These are phyloP conservation scores for Nothomitra cinnamomea DNA, from an alignment of 2,329 filamentous ascomycete species.

Conservation along the genomic window DNA sequence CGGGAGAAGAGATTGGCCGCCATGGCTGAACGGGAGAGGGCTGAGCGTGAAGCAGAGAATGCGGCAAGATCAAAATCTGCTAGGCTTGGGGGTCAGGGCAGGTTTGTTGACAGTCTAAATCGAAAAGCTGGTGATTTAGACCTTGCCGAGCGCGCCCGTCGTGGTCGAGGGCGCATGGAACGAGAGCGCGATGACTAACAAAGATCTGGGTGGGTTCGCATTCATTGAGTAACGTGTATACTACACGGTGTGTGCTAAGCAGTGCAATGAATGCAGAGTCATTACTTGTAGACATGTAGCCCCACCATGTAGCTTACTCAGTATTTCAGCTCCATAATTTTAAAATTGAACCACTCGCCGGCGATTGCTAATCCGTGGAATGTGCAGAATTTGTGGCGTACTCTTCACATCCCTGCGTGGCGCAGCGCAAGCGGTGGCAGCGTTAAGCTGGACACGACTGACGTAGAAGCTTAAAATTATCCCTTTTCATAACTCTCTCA, in stretches of 20 bases:
- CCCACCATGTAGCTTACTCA: too few relatives aligned
- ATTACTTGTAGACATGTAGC: too few relatives aligned
- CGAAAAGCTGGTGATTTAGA: conserved; percentile 32
- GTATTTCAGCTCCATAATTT: too few relatives aligned
- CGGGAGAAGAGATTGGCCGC: conserved; percentile 50
- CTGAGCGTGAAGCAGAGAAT: conserved; percentile 50
- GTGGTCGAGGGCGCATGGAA: conserved; percentile 20
- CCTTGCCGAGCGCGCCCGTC: conserved; percentile 25
- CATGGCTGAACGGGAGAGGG: conserved; percentile 47
- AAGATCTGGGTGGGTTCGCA: neutral
- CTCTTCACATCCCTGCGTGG: too few relatives aligned
- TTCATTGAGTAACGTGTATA: too few relatives aligned
- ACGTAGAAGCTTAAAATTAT: neutral
- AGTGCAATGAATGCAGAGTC: neutral
- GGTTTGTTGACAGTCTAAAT: conserved; percentile 48
- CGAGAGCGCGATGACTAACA: conserved; percentile 10
- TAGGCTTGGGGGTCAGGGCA: conserved; percentile 44
- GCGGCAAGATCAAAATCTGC: conserved; percentile 38
- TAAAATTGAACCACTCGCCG: too few relatives aligned
- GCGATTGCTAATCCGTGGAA: too few relatives aligned
- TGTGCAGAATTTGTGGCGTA: too few relatives aligned
- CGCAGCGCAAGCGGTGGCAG: too few relatives aligned
- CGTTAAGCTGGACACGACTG: neutral
- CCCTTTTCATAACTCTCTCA: neutral
- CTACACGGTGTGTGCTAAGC: too few relatives aligned